Evolutionary conservation across 2,329 filamentous ascomycete genomes (phyloP).

Genomic region (Beauveria sp.): DNA sequence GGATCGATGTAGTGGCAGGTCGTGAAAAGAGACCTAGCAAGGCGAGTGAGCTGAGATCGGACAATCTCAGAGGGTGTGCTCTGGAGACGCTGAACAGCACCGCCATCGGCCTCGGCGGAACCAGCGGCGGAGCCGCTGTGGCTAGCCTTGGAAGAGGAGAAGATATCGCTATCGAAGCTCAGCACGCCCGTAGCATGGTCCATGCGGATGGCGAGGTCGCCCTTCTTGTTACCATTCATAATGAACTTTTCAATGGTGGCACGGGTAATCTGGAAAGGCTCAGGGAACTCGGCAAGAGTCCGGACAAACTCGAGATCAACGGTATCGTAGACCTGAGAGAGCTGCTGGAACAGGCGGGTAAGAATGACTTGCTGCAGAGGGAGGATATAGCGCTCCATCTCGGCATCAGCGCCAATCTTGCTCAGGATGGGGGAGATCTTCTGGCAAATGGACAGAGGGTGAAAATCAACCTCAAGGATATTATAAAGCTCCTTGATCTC

Average conservation of each 20-base stretch:
- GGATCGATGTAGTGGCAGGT: slow-evolving; percentile 96
- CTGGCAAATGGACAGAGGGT: slow-evolving; percentile 95
- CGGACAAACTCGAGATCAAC: slow-evolving; percentile 92
- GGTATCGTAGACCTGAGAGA: slow-evolving; percentile 98
- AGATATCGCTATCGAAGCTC: slow-evolving; percentile 96
- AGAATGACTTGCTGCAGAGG: slow-evolving; percentile 98
- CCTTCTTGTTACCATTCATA: slow-evolving; percentile 99
- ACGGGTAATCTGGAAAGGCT: slow-evolving; percentile 86
- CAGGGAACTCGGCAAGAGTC: slow-evolving; percentile 88
- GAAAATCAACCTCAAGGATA: slow-evolving; percentile 98
- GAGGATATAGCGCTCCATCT: slow-evolving; percentile 95
- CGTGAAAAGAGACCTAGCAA: slow-evolving; percentile 84
- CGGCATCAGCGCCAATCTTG: slow-evolving; percentile 85
- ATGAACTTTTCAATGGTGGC: slow-evolving; percentile 99
- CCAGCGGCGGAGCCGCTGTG: slow-evolving; percentile 77
- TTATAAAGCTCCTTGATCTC: slow-evolving; percentile 98
- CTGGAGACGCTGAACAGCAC: slow-evolving; percentile 88
- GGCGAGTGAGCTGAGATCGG: slow-evolving; percentile 82
- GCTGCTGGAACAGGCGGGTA: slow-evolving; percentile 95
- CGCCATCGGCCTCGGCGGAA: slow-evolving; percentile 77
- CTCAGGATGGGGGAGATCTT: slow-evolving; percentile 95
- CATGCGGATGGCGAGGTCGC: slow-evolving; percentile 90
- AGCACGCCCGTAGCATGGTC: slow-evolving; percentile 92
- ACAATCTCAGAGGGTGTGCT: slow-evolving; percentile 98
- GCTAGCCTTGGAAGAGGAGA: slow-evolving; percentile 90